phyloP scores from a whole-genome alignment of 148 eudicot genomes.

The Rhododendron ferrugineum region DNA sequence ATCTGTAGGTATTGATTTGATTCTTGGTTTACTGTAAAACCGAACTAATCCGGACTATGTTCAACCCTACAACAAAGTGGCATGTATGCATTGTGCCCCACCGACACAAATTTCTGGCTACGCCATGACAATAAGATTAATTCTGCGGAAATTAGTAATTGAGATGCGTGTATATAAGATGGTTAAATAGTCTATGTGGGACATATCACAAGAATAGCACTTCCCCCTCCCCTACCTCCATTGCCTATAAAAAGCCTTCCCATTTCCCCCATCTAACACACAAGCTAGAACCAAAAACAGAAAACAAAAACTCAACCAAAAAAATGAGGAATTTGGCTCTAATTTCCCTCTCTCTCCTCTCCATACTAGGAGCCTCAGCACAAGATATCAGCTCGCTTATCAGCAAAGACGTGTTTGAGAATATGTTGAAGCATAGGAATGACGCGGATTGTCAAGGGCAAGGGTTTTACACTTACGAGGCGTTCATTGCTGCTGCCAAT shows the following conservation, averaged over 20 bases:
- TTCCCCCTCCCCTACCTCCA: not conserved
- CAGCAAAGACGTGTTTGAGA: not conserved
- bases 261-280: not conserved
- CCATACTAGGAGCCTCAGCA: not conserved
- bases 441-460: slow-evolving; percentile 7
- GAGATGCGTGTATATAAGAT: no score
- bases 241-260: not conserved
- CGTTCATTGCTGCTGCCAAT: slow-evolving; percentile 39
- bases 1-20: no score
- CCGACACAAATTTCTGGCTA: no score
- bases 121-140: no score
- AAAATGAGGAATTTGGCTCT: not conserved
- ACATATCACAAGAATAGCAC: not conserved
- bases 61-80: no score
- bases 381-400: not conserved
- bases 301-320: not conserved
- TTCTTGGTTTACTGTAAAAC: no score
- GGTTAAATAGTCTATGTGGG: not conserved
- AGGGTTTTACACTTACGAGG: slow-evolving; percentile 49
- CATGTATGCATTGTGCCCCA: no score
- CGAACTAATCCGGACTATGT: no score
- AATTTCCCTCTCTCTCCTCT: not conserved
- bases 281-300: not conserved
- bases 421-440: slow-evolving; percentile 19
- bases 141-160: no score